Base-by-base conservation (phyloP, 176 grass and related monocot genomes). In the Raddia guianensis region DNA sequence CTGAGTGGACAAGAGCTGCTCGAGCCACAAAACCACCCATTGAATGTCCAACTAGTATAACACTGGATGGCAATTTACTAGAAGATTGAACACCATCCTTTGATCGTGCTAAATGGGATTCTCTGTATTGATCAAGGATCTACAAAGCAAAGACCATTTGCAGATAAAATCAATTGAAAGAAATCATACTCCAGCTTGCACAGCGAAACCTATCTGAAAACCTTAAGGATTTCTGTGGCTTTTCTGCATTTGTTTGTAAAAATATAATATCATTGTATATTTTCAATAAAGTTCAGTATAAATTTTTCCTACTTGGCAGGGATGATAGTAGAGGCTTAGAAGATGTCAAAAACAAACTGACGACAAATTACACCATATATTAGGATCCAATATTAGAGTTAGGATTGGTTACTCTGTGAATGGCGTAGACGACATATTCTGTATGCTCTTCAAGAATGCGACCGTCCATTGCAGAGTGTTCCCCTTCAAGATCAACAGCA, bases 11-110 rank as follows among this genome's bases (percentile, higher is more conserved):
- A 78, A 86, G 75, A 82, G 96, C 90, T 80, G 96, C 96, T 91
- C 96, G 91, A 80, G 96, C 92, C 12, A 99, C 96, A 88, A 99
- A 99, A 82, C 96, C 96, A 82, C 96, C 96, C 96, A 99, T 99
- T 14, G 96, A 99, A 85, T 99, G 96, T 21, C 96, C 96, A 85
- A 99, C 86, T 40, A 99, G 78, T 84, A 98, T 95, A 64, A 98
- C 88, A 89, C 88, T 91, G 47, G 86, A 89, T 45, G 96, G 96
- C 75, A 93, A 81, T 65, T 73, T 74, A 82, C 35, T 61, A 85
- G 81, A 80, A 42, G 86, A 69, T 58, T 89, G 84, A 75, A 66
- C 72, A 83, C 82, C 84, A 66, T 90, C 96, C 33, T 95, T 98
- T 78, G 70, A 72, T 75, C 81, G 57, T 4, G 76, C 81, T 79